These are phyloP conservation scores for Tarenaya hassleriana DNA, from an alignment of 345 rosid genomes.

Conservation along the genomic window DNA sequence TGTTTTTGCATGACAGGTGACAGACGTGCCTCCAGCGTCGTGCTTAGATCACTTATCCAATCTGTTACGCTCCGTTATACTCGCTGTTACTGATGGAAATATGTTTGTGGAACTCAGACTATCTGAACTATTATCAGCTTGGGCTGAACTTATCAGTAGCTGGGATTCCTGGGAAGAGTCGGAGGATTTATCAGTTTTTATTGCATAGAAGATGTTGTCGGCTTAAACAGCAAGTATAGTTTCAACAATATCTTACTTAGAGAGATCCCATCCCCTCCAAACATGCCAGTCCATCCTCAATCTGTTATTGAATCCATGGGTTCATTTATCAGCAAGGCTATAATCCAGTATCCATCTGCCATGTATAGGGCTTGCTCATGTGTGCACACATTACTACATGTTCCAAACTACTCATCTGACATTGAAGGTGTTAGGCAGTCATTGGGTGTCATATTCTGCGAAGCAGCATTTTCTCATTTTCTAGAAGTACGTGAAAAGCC, in stretches of 20 bases:
- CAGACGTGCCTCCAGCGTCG: conserved; percentile 40
- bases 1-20: conserved; percentile 35
- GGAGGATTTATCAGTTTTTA: conserved; percentile 69
- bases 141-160: conserved; percentile 73
- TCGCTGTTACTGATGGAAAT: conserved; percentile 45
- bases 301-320: conserved; percentile 68
- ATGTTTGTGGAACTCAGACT: conserved; percentile 46
- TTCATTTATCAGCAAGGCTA: conserved; percentile 62
- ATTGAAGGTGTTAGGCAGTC: conserved; percentile 47
- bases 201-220: conserved; percentile 72
- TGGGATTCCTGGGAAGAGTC: conserved; percentile 94
- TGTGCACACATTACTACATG: conserved; percentile 60
- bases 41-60: conserved; percentile 62
- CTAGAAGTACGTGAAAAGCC: conserved; percentile 47
- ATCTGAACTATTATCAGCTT: conserved; percentile 49
- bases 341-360: conserved; percentile 70
- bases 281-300: conserved; percentile 56
- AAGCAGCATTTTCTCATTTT: conserved; percentile 67
- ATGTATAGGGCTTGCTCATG: conserved; percentile 74
- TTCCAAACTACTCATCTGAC: conserved; percentile 53
- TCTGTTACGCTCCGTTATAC: conserved; percentile 48
- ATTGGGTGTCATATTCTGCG: conserved; percentile 42
- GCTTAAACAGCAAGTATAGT: conserved; percentile 44
- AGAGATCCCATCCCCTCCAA: conserved; percentile 57
- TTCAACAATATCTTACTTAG: conserved; percentile 43